Evolutionary conservation across 2,329 filamentous ascomycete genomes (phyloP).

Genomic region (Aureobasidium sp.): DNA sequence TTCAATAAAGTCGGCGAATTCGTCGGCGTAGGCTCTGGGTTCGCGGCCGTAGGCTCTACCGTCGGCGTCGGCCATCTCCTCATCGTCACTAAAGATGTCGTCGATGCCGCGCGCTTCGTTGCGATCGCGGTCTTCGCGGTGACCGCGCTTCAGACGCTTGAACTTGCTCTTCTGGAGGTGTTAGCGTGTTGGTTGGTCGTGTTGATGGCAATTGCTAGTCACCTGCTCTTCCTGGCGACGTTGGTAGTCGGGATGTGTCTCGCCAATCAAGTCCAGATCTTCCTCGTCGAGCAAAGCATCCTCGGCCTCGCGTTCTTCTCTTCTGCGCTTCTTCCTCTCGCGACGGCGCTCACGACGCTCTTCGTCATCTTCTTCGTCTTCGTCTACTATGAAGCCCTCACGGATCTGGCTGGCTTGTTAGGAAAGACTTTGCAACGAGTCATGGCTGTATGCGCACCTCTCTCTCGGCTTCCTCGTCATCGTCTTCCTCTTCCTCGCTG

Average conservation of each 20-base stretch:
- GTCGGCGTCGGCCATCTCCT: conserved; percentile 53
- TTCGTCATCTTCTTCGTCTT: conserved; percentile 68
- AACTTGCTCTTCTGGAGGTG: conserved; percentile 61
- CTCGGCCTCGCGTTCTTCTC: conserved; percentile 70
- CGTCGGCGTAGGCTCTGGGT: conserved; percentile 54
- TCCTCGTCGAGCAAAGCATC: conserved; percentile 85
- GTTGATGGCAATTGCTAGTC: conserved; percentile 25
- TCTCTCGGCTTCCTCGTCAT: conserved; percentile 78
- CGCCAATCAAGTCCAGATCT: conserved; percentile 88
- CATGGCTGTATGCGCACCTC: conserved; percentile 46
- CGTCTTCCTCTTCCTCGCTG: conserved; percentile 81
- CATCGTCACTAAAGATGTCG: conserved; percentile 93
- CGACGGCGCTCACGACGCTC: conserved; percentile 53
- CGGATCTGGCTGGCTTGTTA: conserved; percentile 52
- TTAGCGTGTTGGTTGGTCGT: not conserved
- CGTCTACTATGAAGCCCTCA: conserved; percentile 93
- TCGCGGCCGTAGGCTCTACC: conserved; percentile 21
- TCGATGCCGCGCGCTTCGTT: conserved; percentile 64
- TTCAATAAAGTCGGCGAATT: conserved; percentile 91
- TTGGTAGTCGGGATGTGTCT: conserved; percentile 63
- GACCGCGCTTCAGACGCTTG: conserved; percentile 91
- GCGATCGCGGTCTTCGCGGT: conserved; percentile 58
- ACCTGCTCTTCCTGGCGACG: conserved; percentile 62
- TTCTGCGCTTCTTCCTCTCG: conserved; percentile 68
- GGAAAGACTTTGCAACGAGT: not conserved